Evolutionary conservation across 176 grass and related monocot genomes (phyloP).

Genomic region (Stipa capillata): DNA sequence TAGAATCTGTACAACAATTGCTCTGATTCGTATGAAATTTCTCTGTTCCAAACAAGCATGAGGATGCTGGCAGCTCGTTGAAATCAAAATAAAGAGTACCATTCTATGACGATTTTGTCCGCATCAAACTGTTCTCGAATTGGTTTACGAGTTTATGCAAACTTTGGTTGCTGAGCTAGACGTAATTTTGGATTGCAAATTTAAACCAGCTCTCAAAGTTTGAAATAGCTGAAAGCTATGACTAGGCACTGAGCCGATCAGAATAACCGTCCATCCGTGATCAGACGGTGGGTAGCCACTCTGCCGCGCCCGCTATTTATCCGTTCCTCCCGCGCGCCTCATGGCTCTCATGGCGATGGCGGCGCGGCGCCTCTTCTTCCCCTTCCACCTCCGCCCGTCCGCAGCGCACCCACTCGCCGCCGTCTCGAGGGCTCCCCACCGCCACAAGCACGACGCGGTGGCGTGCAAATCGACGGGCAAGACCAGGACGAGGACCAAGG

Average conservation of each 20-base stretch:
- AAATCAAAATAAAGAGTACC: not conserved
- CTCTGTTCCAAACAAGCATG: not conserved
- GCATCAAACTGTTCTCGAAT: not conserved
- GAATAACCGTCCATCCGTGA: not conserved
- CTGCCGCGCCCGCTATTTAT: not conserved
- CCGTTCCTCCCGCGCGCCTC: not conserved
- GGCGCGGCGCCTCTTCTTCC: slow-evolving; percentile 29
- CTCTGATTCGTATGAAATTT: not conserved
- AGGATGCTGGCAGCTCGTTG: not conserved
- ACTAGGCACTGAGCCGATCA: not conserved
- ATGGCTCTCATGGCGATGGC: slow-evolving; percentile 15
- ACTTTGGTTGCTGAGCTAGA: too few species aligned
- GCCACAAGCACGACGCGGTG: slow-evolving; percentile 11
- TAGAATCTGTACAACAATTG: not conserved
- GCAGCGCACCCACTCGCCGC: not conserved
- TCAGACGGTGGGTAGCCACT: not conserved
- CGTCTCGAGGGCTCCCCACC: not conserved
- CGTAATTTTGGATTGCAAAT: not conserved
- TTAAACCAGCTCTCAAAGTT: not conserved
- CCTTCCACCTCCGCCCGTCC: slow-evolving; percentile 17
- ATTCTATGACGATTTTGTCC: too few species aligned
- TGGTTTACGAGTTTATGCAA: not conserved
- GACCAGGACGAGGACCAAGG: not conserved
- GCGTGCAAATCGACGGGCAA: slow-evolving; percentile 22
- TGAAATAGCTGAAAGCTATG: not conserved